A percentile compares a stretch with the other conserved stretches of the same genome.
Evolutionary conservation across 2,329 filamentous ascomycete genomes (phyloP).

Genomic region (Zasmidium angulare): DNA sequence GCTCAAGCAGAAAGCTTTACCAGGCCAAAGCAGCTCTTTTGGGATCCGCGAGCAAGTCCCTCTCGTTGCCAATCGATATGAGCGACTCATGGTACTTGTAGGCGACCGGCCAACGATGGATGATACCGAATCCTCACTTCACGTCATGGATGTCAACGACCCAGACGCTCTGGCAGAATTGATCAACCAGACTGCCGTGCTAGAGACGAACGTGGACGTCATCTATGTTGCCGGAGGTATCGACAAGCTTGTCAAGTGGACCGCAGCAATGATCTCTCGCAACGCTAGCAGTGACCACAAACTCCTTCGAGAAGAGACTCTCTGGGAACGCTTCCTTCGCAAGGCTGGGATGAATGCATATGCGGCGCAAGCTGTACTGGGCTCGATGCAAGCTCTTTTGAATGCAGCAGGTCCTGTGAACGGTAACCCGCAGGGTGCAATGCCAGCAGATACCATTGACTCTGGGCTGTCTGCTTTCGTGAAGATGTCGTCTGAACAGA

Average conservation of each 20-base stretch:
- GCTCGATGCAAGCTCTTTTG: conserved; percentile 40
- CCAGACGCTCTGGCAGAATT: conserved; percentile 35
- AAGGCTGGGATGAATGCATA: conserved; percentile 68
- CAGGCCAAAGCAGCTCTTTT: conserved; percentile 53
- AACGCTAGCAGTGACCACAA: conserved; percentile 22
- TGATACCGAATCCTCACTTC: not conserved
- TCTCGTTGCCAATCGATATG: conserved; percentile 60
- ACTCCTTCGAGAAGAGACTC: conserved; percentile 53
- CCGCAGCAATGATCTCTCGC: conserved; percentile 45
- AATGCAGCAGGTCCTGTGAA: not conserved
- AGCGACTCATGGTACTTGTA: conserved; percentile 58
- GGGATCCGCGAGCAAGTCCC: conserved; percentile 57
- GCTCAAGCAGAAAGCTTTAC: conserved; percentile 69
- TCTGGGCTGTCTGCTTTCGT: conserved; percentile 57
- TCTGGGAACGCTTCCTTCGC: conserved; percentile 68
- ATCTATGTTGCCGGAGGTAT: conserved; percentile 46
- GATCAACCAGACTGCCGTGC: conserved; percentile 44
- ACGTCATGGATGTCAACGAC: conserved; percentile 32
- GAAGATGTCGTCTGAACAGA: conserved; percentile 53
- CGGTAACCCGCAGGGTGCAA: not conserved
- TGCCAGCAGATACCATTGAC: not conserved
- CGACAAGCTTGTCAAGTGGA: conserved; percentile 35
- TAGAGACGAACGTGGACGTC: conserved; percentile 41
- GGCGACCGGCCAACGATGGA: not conserved
- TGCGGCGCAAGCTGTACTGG: conserved; percentile 66